Evolutionary conservation across 176 grass and related monocot species (phyloP), one percentile per base, ranked within the genome.

Genomic region (Aegilops speltoides): DNA sequence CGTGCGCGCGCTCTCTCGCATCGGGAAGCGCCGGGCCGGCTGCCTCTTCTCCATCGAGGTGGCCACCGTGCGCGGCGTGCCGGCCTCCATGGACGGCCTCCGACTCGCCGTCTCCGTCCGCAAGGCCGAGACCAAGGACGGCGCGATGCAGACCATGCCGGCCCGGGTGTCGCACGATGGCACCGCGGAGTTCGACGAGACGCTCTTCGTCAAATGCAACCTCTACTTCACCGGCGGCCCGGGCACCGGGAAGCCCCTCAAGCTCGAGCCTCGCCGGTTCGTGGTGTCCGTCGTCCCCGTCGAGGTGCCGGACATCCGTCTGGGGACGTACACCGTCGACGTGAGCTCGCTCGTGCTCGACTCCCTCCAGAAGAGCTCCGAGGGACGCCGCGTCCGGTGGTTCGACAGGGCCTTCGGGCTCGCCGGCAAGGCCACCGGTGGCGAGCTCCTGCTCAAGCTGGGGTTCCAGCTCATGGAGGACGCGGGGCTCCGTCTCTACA

Each of bases 391-490:
- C 23, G 76, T 91, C 64, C 83, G 90, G 71, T 66, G 90, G 71
- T 94, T 93, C 87, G 89, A 94, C 59, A 88, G 22, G 56, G 36
- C 65, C 31, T 81, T 96, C 75, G 26, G 74, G 5, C 89, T 99
- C 78, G 89, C 78, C 8, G 92, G 94, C 12, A 99, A 93, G 61
- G 97, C 92, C 9, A 22, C 64, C n/a, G 90, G 97, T 24, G 92
- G 90, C 11, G 83, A 94, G 71, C 83, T 99, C 59, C 28, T 87
- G 15, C 80, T 96, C 72, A 96, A 76, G 68, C 83, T 99, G 29
- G 88, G 90, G 62, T 93, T 96, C 11, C 97, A 99, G 86, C 93
- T 99, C 76, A 96, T 99, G 94, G 94, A 91, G 1, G 89, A 95
- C 28, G 85, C 88, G 0, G 83, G 85, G 40, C 73, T 91, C 48